Base-by-base conservation (phyloP, 495 filamentous ascomycete species). In the Umbilicaria muhlenbergii region DNA sequence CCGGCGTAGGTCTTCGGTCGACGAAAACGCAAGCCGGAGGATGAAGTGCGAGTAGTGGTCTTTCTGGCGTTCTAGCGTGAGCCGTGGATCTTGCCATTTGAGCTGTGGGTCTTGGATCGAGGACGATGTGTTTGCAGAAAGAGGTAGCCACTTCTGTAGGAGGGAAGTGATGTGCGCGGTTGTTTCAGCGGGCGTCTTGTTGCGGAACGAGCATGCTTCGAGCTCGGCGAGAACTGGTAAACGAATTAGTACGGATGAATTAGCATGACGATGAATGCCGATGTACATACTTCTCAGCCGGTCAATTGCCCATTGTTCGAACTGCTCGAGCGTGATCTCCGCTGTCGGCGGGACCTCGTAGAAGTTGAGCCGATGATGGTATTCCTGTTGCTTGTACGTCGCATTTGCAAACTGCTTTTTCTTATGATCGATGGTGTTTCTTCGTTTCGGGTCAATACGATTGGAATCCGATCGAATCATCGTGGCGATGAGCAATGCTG, bases 11-110 rank as follows among this genome's bases (percentile, higher is more conserved):
- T 95, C 92, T 55, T 94, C 88, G 0, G 87, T 94, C 7, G 77
- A 74, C 3, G 86, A 77, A 53, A 99, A 99, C 6, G 92, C 92
- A 31, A 99, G 71, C 0, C 92, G 81, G 15, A 99, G 76, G 51
- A 95, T 96, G 58, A 94, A 99, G 61, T 99, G 92, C 39, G 80
- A 85, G 61, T 99, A 99, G 61, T 99, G 92, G 53, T 99, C 92
- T 61, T 88, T 92, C 62, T 86, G 83, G 15, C 92, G 77, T 64
- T 99, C 82, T 42, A 74, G 67, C 42, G 69, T 69, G 45, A 86
- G 61, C 33, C 68, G 58, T 51, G 55, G 56, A 32, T 69, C 68
- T 6, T 58, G 54, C 24, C 24, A 28, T 28, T 28, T 6, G 24
- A 28, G 24, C 6, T 28, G 24, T 10, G 24, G 24, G 0, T 61